Base-by-base conservation (phyloP, 1,139 yeast species). In the Saccharomycopsis hybrid region DNA sequence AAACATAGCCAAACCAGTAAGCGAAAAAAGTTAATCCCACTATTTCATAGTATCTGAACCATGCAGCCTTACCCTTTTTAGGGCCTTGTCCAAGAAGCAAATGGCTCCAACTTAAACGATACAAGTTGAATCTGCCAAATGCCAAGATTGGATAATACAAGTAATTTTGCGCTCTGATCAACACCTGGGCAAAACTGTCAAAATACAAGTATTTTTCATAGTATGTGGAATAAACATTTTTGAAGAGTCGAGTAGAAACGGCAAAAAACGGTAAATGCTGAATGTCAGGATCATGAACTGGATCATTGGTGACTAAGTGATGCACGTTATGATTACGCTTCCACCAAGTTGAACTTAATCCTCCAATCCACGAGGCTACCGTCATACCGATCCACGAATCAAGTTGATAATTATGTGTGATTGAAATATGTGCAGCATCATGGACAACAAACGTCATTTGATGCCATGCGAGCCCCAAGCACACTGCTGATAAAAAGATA, bases 321-420 rank as follows among this genome's bases (percentile, higher is more conserved):
- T 89, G 96, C 27, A 88, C 95, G 63, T 88, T 88, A 65, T 88
- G 96, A 65, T 85, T 88, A 48, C 92, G 73, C 60, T 88, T 89
- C 96, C 96, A 88, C 96, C 96, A 88, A 1, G 96, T 95, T 38
- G 87, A 65, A 48, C 95, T 85, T 48, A 88, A 70, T 0, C 96
- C 96, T n/a, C 96, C 96, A 51, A 81, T 66, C 71, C 76, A 87
- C 57, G 85, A 80, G 1, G 96, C 95, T 47, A 88, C 70, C 1
- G 79, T 42, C 65, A 82, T 78, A 1, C 96, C 95, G 55, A 85
- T 71, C 8, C 84, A 62, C 60, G 83, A 88, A 64, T 88, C 96
- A n/a, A 77, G 47, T 58, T 82, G 84, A 64, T 84, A 88, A 59
- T 85, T 72, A 64, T 88, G 96, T 0, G 95, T 82, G 48, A 88